phyloP scores from a whole-genome alignment of 2,329 filamentous ascomycete genomes.

The Alternaria burnsii region DNA sequence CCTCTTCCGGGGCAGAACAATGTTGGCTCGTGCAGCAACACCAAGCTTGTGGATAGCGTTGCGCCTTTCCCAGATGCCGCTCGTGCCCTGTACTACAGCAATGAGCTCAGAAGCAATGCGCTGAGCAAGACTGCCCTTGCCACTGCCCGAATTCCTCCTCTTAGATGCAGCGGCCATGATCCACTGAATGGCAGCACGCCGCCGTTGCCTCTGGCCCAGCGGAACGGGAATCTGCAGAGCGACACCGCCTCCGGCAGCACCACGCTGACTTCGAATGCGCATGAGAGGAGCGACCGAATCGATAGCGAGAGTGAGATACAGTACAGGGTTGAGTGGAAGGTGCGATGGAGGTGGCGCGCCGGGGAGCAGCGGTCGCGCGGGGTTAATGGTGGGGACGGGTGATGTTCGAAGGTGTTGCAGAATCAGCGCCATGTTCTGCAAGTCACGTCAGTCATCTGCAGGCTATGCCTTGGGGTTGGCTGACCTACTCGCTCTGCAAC shows the following conservation, averaged over 20 bases:
- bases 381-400: conserved; percentile 78
- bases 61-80: conserved; percentile 84
- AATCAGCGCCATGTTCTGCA: conserved; percentile 82
- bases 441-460: conserved; percentile 1
- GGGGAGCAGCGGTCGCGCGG: conserved; percentile 74
- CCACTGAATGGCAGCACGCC: conserved; percentile 84
- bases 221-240: conserved; percentile 85
- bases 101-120: conserved; percentile 87
- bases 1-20: conserved; percentile 51
- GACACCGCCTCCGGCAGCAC: conserved; percentile 84
- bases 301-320: conserved; percentile 88
- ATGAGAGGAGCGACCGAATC: conserved; percentile 93
- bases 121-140: conserved; percentile 75
- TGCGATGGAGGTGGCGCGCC: conserved; percentile 78
- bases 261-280: conserved; percentile 77
- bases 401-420: conserved; percentile 85
- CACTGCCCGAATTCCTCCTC: conserved; percentile 75
- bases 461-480: neutral
- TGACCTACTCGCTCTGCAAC: conserved; percentile 81
- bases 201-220: conserved; percentile 75
- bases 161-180: conserved; percentile 86
- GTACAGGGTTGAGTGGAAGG: conserved; percentile 86
- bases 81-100: conserved; percentile 85
- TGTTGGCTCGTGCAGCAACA: conserved; percentile 79
- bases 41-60: conserved; percentile 80